Base-by-base conservation (phyloP, 2,329 filamentous ascomycete genomes). In the Thielaviopsis musarum region DNA sequence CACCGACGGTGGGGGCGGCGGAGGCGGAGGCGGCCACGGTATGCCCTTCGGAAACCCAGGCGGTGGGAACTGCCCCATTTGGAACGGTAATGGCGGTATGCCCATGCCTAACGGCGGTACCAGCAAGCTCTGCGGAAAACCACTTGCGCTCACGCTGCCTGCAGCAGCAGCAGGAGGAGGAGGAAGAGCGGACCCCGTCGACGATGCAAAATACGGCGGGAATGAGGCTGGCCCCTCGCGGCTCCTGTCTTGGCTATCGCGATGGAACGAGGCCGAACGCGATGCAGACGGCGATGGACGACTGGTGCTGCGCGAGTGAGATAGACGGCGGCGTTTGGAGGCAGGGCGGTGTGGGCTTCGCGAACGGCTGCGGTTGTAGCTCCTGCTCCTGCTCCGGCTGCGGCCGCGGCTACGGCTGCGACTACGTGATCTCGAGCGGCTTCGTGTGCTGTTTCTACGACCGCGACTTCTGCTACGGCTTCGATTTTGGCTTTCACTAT, bases 71-170 rank as follows among this genome's bases (percentile, higher is more conserved):
- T 66, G 9, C 57, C 62, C 13, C 63, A 65, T 7, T 61, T 61
- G 30, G 62, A 65, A 52, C 63, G 64, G 56, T 69, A 72, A 22
- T 71, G 73, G 19, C 67, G 66, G 60, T 69, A 26, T 26, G 24
- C 24, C 24, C 24, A 72, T 56, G 38, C 26, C 26, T n/a, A 49
- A n/a, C 19, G 28, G 66, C 70, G 15, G 67, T 68, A 21, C 62
- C 62, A 22, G 57, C 56, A 52, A 51, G 26, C 62, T 22, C 30
- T 41, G 64, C 59, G 52, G 62, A 64, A 22, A 61, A 56, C 26
- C 63, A 64, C n/a, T 57, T 63, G 26, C 41, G 26, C 22, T 28
- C 15, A 22, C 21, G 26, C 45, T 10, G 55, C 19, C 24, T 9
- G 24, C 19, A 12, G 45, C 17, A 22, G 24, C 26, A 41, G 19